These are phyloP conservation scores for Boeremia exigua DNA, from an alignment of 2,329 filamentous ascomycete genomes.

Conservation along the genomic window DNA sequence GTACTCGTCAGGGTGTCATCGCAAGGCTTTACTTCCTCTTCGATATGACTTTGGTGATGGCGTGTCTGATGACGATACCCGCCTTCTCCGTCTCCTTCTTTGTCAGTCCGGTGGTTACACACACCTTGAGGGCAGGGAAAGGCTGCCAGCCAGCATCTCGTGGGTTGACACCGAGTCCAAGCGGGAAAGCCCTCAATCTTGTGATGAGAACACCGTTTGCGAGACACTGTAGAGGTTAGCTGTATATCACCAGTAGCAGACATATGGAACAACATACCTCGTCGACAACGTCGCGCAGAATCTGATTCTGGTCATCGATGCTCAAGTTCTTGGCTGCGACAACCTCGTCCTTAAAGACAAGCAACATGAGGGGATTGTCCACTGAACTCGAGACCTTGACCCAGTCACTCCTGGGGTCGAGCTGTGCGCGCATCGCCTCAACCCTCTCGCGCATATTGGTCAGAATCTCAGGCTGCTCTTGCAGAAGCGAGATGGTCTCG, in stretches of 20 bases:
- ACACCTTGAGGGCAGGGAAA: slow-evolving; percentile 88
- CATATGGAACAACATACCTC: slow-evolving; percentile 68
- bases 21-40: slow-evolving; percentile 49
- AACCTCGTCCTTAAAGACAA: slow-evolving; percentile 84
- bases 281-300: slow-evolving; percentile 92
- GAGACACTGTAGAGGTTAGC: slow-evolving; percentile 65
- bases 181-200: slow-evolving; percentile 77
- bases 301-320: slow-evolving; percentile 77
- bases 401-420: slow-evolving; percentile 95
- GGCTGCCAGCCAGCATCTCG: slow-evolving; percentile 72
- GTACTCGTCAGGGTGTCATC: background rate
- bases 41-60: slow-evolving; percentile 89
- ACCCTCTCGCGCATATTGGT: slow-evolving; percentile 83
- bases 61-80: slow-evolving; percentile 84
- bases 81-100: slow-evolving; percentile 98
- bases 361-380: slow-evolving; percentile 87
- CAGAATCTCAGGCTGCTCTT: slow-evolving; percentile 84
- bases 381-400: slow-evolving; percentile 78
- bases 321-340: slow-evolving; percentile 72
- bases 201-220: slow-evolving; percentile 90
- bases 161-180: slow-evolving; percentile 62
- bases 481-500: slow-evolving; percentile 84
- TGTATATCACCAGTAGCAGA: slow-evolving; percentile 5
- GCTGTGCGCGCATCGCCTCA: slow-evolving; percentile 80
- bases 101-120: slow-evolving; percentile 82